phyloP scores from a whole-genome alignment of 345 rosid genomes.

The Aurinia saxatilis region DNA sequence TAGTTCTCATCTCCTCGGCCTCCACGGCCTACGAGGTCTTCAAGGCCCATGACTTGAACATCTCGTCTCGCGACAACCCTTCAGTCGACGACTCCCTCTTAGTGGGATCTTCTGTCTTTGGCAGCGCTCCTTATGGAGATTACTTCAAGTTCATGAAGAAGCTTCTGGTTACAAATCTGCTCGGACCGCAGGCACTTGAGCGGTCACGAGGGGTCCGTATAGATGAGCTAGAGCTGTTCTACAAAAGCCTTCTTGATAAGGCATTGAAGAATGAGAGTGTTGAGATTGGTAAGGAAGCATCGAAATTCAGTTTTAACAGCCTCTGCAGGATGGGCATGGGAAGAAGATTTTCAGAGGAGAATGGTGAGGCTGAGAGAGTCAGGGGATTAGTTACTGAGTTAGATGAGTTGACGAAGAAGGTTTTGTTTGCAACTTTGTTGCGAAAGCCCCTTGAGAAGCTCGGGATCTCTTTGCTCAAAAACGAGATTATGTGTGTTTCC shows the following conservation, averaged over 20 bases:
- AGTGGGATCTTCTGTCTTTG: neutral
- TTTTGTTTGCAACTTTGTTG: neutral
- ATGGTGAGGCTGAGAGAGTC: neutral
- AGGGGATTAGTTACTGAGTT: neutral
- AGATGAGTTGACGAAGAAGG: neutral
- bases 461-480: conserved; percentile 33
- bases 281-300: neutral
- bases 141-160: conserved; percentile 26
- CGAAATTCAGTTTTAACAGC: neutral
- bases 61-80: neutral
- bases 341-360: conserved; percentile 10
- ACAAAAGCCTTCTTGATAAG: neutral
- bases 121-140: conserved; percentile 10
- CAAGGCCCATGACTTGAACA: neutral
- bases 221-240: neutral
- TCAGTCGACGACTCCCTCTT: neutral
- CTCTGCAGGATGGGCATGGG: conserved; percentile 9
- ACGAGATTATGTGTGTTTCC: conserved; percentile 39
- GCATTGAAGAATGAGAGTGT: conserved; percentile 4
- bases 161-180: conserved; percentile 4
- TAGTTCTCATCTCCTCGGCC: conserved; percentile 3
- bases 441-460: neutral
- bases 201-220: neutral
- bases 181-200: neutral
- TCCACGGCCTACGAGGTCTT: conserved; percentile 10